Evolutionary conservation across 176 grass and related monocot species (phyloP).

Genomic region (Themeda triandra): DNA sequence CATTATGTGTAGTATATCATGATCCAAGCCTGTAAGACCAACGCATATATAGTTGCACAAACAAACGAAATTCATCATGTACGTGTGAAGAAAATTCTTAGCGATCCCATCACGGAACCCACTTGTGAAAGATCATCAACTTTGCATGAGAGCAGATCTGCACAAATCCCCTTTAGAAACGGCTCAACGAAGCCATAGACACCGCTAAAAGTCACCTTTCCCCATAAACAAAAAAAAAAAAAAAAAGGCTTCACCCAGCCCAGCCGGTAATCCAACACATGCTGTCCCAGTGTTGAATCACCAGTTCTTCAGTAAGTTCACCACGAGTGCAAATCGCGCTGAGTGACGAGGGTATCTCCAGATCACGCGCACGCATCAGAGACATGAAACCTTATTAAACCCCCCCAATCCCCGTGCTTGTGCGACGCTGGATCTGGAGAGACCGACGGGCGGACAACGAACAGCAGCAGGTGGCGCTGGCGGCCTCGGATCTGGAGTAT

Average conservation of each 20-base stretch:
- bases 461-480: background rate
- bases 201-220: background rate
- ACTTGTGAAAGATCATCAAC: background rate
- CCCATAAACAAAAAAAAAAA: background rate
- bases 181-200: background rate
- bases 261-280: background rate
- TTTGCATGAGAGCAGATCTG: slow-evolving; percentile 23
- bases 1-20: background rate
- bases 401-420: background rate
- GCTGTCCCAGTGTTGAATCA: background rate
- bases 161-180: background rate
- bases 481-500: slow-evolving; percentile 16
- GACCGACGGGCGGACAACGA: background rate
- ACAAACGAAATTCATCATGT: background rate
- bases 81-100: background rate
- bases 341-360: background rate
- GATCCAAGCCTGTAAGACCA: background rate
- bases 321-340: background rate
- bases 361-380: background rate
- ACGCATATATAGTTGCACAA: background rate
- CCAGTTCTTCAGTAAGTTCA: background rate
- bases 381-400: background rate
- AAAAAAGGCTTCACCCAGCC: background rate
- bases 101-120: background rate
- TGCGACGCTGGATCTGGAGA: background rate